These are phyloP conservation scores for Colletotrichum tropicicola DNA, from an alignment of 2,329 filamentous ascomycete species.

Conservation along the genomic window DNA sequence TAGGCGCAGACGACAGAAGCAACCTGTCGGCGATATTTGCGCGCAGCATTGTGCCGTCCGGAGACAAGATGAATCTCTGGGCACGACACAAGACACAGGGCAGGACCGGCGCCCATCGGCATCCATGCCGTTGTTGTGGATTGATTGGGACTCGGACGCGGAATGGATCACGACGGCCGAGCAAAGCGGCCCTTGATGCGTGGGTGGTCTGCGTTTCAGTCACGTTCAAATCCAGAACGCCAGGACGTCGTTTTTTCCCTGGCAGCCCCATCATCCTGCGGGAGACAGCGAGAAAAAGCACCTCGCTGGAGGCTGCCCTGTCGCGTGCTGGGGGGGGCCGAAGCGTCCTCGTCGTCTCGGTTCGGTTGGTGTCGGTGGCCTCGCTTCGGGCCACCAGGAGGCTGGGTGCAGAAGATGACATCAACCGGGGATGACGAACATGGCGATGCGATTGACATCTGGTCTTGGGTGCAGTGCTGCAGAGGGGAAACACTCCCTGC, in stretches of 20 bases:
- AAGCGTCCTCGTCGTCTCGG: slow-evolving; percentile 11
- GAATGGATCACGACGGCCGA: slow-evolving; percentile 2
- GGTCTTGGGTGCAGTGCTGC: background rate
- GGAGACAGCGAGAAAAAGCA: background rate
- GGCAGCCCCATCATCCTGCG: background rate
- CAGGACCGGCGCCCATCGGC: background rate
- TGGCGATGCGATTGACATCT: background rate
- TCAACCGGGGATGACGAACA: slow-evolving; percentile 16
- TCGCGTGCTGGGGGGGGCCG: slow-evolving; percentile 9
- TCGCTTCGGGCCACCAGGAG: slow-evolving; percentile 18
- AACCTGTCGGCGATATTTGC: background rate
- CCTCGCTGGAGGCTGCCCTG: slow-evolving; percentile 3
- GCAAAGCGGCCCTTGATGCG: slow-evolving; percentile 4
- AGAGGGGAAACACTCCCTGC: slow-evolving; percentile 24
- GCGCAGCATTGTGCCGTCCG: background rate
- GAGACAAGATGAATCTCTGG: background rate
- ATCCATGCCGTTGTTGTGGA: slow-evolving; percentile 4
- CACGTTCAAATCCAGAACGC: background rate
- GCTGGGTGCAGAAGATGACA: slow-evolving; percentile 27
- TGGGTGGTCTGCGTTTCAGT: slow-evolving; percentile 18
- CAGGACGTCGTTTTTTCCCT: background rate
- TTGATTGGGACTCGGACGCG: slow-evolving; percentile 25
- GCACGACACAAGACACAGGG: too few species aligned
- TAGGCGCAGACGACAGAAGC: background rate
- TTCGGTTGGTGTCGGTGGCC: background rate